phyloP scores from a whole-genome alignment of 768 basidiomycete species.

The Mycena albidolilacea region DNA sequence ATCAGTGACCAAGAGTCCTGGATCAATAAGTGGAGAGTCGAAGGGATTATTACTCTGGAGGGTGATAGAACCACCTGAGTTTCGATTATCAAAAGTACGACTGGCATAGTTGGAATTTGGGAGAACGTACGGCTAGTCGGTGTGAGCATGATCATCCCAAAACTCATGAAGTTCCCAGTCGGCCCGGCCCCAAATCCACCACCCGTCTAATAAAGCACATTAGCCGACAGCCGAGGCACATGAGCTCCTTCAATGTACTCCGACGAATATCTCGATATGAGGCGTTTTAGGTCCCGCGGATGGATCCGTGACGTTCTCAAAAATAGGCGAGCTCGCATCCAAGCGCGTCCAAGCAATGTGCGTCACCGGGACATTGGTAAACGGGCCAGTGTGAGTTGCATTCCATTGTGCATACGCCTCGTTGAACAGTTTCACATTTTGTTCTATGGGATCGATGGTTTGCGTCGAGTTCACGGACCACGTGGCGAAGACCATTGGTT shows the following conservation, averaged over 20 bases:
- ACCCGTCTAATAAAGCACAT: slow-evolving; percentile 16
- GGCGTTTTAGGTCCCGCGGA: slow-evolving; percentile 42
- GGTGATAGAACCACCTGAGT: slow-evolving; percentile 45
- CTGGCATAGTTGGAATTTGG: neutral
- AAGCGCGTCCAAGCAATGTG: slow-evolving; percentile 41
- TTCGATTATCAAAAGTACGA: neutral
- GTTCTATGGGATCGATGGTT: slow-evolving; percentile 29
- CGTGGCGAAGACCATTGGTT: slow-evolving; percentile 35
- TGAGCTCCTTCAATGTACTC: slow-evolving; percentile 3
- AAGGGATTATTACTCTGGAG: slow-evolving; percentile 47
- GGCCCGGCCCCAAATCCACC: slow-evolving; percentile 1
- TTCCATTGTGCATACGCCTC: slow-evolving; percentile 42
- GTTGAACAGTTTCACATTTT: slow-evolving; percentile 37
- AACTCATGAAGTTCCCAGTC: slow-evolving; percentile 14
- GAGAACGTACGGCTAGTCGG: slow-evolving; percentile 28
- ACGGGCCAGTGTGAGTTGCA: slow-evolving; percentile 43
- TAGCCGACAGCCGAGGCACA: neutral
- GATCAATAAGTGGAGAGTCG: slow-evolving; percentile 48
- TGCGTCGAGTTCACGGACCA: slow-evolving; percentile 42
- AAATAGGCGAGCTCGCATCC: slow-evolving; percentile 28
- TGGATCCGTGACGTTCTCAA: slow-evolving; percentile 39
- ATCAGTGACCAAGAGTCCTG: slow-evolving; percentile 34
- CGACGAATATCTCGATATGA: slow-evolving; percentile 43
- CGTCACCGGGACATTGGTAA: slow-evolving; percentile 37
- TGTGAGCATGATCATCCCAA: slow-evolving; percentile 7